Conservation (phyloP, 345 rosid genomes). For the Sonneratia alba region DNA sequence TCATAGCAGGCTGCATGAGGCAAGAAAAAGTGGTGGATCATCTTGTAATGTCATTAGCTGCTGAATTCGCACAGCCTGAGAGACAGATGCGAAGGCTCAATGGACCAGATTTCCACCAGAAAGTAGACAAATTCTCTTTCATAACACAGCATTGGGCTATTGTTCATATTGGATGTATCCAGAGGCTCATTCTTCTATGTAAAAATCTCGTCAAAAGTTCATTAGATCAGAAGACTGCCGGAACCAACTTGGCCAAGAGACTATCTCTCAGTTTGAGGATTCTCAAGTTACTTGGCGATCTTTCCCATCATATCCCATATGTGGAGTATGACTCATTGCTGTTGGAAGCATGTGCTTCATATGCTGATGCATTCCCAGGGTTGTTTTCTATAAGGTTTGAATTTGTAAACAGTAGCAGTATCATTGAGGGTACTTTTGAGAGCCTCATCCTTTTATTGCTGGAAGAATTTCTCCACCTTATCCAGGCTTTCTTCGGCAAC, state of each 20-base stretch:
- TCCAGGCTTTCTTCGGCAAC: conserved; percentile 58
- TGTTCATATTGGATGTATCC: conserved; percentile 51
- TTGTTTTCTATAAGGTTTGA: conserved; percentile 55
- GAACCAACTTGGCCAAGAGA: conserved; percentile 40
- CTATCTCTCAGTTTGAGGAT: conserved; percentile 61
- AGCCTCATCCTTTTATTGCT: conserved; percentile 46
- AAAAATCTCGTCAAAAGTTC: conserved; percentile 50
- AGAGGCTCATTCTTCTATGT: conserved; percentile 52
- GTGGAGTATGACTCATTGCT: conserved; percentile 49
- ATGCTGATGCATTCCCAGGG: conserved; percentile 44
- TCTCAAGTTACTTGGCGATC: conserved; percentile 62
- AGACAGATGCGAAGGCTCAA: conserved; percentile 32
- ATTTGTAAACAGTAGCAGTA: conserved; percentile 40
- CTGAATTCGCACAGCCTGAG: conserved; percentile 57
- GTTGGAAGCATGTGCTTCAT: conserved; percentile 62
- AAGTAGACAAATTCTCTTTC: conserved; percentile 45
- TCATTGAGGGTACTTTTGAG: conserved; percentile 67
- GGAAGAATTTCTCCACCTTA: conserved; percentile 83
- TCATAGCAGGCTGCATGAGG: conserved; percentile 49
- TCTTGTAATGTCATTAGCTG: conserved; percentile 52
- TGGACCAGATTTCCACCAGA: conserved; percentile 32
- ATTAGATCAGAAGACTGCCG: conserved; percentile 49
- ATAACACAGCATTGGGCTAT: conserved; percentile 77
- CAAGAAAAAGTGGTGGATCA: conserved; percentile 70
- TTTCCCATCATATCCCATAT: conserved; percentile 48